Percentiles rank a stretch among this genome's conserved stretches.
Conservation (phyloP, 2,329 filamentous ascomycete species). For the Microsporum ferrugineum region DNA sequence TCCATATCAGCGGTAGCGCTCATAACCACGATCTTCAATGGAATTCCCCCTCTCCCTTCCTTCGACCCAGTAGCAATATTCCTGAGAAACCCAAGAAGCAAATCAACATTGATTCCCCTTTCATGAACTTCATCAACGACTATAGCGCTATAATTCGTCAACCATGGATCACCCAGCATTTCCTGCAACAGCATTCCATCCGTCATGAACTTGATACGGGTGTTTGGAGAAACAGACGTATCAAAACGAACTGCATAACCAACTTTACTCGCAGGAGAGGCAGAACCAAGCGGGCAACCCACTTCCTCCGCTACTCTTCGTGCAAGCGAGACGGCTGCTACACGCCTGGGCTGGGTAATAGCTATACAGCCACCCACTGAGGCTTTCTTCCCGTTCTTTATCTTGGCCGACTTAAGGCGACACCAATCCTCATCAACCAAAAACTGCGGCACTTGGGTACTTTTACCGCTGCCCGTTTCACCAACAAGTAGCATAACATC, state of each 20-base stretch:
- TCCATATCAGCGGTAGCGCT: constrained; percentile 90
- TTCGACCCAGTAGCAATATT: constrained; percentile 53
- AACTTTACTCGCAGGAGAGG: constrained; percentile 53
- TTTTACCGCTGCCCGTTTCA: constrained; percentile 94
- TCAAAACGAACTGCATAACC: constrained; percentile 96
- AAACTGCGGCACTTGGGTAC: constrained; percentile 91
- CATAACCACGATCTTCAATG: constrained; percentile 88
- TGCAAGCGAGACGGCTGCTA: constrained; percentile 85
- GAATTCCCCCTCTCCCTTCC: constrained; percentile 55
- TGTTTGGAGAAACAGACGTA: constrained; percentile 67
- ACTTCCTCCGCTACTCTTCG: constrained; percentile 77
- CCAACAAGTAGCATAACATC: constrained; percentile 77
- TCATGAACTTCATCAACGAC: constrained; percentile 97
- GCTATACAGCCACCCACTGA: constrained; percentile 69
- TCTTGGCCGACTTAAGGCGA: constrained; percentile 44
- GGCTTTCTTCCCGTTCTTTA: constrained; percentile 24
- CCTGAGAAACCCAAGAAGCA: constrained; percentile 78
- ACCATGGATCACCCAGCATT: constrained; percentile 69
- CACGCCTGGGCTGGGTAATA: constrained; percentile 85
- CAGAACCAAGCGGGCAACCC: constrained; percentile 51
- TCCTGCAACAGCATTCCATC: constrained; percentile 96
- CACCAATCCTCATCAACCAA: constrained; percentile 73
- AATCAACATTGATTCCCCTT: constrained; percentile 83
- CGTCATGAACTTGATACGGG: constrained; percentile 83
- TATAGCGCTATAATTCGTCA: constrained; percentile 77